Conservation (phyloP, 2,329 filamentous ascomycete species). For the Alternaria sp. region DNA sequence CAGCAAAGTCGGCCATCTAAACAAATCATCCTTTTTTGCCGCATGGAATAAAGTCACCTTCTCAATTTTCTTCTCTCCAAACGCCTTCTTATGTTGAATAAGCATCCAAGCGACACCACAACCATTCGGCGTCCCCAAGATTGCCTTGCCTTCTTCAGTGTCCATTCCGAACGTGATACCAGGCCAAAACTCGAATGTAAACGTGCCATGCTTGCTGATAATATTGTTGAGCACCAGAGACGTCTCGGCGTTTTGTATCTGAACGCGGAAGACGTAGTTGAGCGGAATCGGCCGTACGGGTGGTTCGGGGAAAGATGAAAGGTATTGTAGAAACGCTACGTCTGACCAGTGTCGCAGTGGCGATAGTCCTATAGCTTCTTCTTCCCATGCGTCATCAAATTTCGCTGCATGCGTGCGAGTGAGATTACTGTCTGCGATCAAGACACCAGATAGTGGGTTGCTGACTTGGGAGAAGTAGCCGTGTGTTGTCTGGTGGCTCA, state of each 20-base stretch:
- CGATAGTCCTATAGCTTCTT: background rate
- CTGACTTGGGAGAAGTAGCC: background rate
- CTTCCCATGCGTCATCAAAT: background rate
- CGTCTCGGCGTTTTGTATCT: slow-evolving; percentile 3
- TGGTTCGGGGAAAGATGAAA: background rate
- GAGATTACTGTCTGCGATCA: background rate
- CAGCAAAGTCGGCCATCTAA: slow-evolving; percentile 5
- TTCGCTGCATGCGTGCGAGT: background rate
- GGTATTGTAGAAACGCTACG: slow-evolving; percentile 15
- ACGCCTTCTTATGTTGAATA: slow-evolving; percentile 1
- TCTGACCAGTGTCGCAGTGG: slow-evolving; percentile 18
- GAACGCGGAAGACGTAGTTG: slow-evolving; percentile 6
- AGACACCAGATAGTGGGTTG: background rate
- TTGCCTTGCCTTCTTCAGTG: slow-evolving; percentile 16
- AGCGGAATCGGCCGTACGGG: background rate
- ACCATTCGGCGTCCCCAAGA: slow-evolving; percentile 16
- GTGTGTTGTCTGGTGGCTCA: background rate
- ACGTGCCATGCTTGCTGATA: background rate
- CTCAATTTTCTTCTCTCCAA: background rate
- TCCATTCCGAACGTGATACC: slow-evolving; percentile 4
- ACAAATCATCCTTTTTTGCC: background rate
- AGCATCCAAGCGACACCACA: slow-evolving; percentile 7
- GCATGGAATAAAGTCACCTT: slow-evolving; percentile 12
- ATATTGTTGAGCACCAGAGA: background rate
- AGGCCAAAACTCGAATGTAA: background rate